Evolutionary conservation across 2,329 filamentous ascomycete genomes (phyloP).

Genomic region (Orbilia brochopaga): DNA sequence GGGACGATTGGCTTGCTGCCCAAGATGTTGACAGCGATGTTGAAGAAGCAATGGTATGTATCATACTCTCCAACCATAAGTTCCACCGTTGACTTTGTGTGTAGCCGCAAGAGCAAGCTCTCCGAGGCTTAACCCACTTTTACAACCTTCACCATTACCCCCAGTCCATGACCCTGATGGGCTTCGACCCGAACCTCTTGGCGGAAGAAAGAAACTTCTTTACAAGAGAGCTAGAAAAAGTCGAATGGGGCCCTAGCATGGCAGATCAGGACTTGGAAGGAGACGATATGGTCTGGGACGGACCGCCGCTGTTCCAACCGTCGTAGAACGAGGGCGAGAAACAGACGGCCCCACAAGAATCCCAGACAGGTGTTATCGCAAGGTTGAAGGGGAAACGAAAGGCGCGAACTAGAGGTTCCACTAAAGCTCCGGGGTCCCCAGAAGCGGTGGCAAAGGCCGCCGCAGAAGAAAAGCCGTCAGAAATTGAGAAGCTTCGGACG

Average conservation of each 20-base stretch:
- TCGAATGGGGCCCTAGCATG: constrained; percentile 49
- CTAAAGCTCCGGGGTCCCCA: no score
- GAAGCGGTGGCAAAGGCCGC: no score
- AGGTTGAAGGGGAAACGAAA: not conserved
- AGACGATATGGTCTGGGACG: constrained; percentile 45
- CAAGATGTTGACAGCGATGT: constrained; percentile 92
- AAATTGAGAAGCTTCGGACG: no score
- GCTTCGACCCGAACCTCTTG: constrained; percentile 64
- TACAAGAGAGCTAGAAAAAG: constrained; percentile 73
- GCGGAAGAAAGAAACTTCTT: constrained; percentile 81
- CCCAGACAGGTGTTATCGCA: not conserved
- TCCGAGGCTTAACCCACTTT: constrained; percentile 91
- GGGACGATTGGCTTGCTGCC: constrained; percentile 93
- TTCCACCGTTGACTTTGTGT: no score
- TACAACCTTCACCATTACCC: constrained; percentile 66
- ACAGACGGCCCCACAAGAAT: constrained; percentile 2
- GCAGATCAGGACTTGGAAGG: constrained; percentile 65
- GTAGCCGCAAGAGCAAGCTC: constrained; percentile 80
- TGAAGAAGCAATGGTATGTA: constrained; percentile 73
- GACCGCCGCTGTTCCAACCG: constrained; percentile 41
- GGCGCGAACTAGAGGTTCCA: no score
- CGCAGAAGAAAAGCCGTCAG: no score
- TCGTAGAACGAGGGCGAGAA: constrained; percentile 39
- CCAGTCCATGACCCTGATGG: constrained; percentile 54
- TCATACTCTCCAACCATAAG: no score